phyloP scores from a whole-genome alignment of 2,329 filamentous ascomycete species.

The Pochonia chlamydosporia region DNA sequence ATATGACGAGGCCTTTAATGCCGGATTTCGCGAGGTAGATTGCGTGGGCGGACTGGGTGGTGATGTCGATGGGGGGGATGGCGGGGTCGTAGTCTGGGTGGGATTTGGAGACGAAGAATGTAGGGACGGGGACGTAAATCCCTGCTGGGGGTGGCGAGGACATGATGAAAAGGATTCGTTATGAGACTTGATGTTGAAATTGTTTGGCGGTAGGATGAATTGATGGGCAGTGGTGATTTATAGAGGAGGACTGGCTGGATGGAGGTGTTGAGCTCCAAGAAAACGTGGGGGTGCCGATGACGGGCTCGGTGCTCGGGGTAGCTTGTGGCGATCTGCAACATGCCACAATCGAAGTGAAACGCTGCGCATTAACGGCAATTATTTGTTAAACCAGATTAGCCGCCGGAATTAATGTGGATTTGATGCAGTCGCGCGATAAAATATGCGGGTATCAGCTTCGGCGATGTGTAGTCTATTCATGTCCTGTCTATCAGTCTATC shows the following conservation, averaged over 20 bases:
- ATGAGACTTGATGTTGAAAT: too few relatives aligned
- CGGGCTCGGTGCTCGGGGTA: slow-evolving; percentile 9
- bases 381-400: too few relatives aligned
- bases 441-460: too few relatives aligned
- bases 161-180: not conserved
- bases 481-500: slow-evolving; percentile 17
- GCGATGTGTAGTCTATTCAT: not conserved
- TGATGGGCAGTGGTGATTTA: not conserved
- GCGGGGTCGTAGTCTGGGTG: slow-evolving; percentile 35
- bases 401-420: too few relatives aligned
- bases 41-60: slow-evolving; percentile 51
- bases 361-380: too few relatives aligned
- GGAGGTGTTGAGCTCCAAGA: too few relatives aligned
- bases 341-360: too few relatives aligned
- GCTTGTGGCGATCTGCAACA: slow-evolving; percentile 1
- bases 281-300: not conserved
- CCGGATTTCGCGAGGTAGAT: slow-evolving; percentile 55
- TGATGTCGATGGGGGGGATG: slow-evolving; percentile 49
- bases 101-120: slow-evolving; percentile 50
- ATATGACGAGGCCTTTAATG: slow-evolving; percentile 54
- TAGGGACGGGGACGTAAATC: slow-evolving; percentile 56
- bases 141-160: slow-evolving; percentile 43
- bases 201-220: too few relatives aligned
- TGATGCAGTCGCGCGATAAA: too few relatives aligned
- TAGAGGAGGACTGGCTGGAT: too few relatives aligned